Evolutionary conservation across 106 monocot species (phyloP), one percentile per base, ranked within the genome.

Genomic region (Acanthochlamys bracteata): DNA sequence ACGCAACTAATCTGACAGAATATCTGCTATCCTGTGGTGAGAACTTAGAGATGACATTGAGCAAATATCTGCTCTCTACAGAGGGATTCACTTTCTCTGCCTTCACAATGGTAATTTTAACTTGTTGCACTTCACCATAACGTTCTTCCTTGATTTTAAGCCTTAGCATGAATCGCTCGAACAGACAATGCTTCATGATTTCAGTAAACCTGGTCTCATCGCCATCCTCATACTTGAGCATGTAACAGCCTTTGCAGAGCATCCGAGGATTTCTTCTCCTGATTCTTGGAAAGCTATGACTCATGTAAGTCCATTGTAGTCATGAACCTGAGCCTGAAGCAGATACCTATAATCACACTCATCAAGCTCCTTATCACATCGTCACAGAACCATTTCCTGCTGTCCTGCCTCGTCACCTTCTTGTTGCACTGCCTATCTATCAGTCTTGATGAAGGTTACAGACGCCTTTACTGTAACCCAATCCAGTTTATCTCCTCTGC

Each of bases 261-360:
- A 79, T 63, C 89, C 79, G 10, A 92, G 62, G 11, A 99, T 81
- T 57, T 92, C 92, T 68, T 86, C 85, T 19, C 98, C 98, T 6
- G 89, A 71, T 60, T 92, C 98, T 67, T 99, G 98, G 64, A 99
- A 99, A 25, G 89, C 92, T 0, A 85, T 92, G 42, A 92, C 74
- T 85, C 83, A 99, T 45, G 86, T 82, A 7, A 79, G 25, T 9
- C 92, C 92, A 3, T 78, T 92, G 54, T 92, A 92, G 69, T 99
- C 98, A 65, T 99, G 98, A 25, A 92, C 79, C 64, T 99, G 92
- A n/a, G 79, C 63, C 56, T 99, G 85, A 72, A 99, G 92, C 21
- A 99, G 76, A 77, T 92, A 99, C 56, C 92, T 71, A 59, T 89
- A 99, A 57, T 99, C 89, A 57, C 98, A 99, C 63, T 88, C 86